Conservation (phyloP, 169 alveolate genomes). For the Plasmodium knowlesi region DNA sequence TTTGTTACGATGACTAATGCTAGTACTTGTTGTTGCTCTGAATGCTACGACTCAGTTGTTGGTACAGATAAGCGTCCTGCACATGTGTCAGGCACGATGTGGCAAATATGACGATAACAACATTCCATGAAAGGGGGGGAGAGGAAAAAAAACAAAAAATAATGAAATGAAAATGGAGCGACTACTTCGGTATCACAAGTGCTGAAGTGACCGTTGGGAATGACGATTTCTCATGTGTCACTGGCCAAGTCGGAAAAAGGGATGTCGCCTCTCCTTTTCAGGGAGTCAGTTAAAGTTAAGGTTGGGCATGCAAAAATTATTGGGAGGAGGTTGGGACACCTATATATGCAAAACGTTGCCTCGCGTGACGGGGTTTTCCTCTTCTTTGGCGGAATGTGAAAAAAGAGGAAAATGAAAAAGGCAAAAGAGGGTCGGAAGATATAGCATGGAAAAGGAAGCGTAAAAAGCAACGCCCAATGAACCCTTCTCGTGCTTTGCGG, state of each 20-base stretch:
- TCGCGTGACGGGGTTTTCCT: not conserved
- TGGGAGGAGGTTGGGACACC: not conserved
- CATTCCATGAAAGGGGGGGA: not conserved
- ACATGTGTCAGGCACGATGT: not conserved
- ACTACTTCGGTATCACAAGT: not conserved
- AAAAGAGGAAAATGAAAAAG: not conserved
- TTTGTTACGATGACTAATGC: not conserved
- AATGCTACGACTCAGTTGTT: not conserved
- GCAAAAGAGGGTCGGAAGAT: not conserved
- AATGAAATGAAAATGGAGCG: not conserved
- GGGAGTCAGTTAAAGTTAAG: not conserved
- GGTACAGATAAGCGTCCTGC: not conserved
- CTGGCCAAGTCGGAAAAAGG: not conserved
- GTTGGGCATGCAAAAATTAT: not conserved
- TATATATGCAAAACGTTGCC: not conserved
- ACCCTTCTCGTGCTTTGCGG: not conserved
- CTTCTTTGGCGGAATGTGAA: not conserved
- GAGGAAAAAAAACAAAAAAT: no score
- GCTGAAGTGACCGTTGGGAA: not conserved
- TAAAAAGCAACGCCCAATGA: not conserved
- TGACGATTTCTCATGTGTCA: not conserved
- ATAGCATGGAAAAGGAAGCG: not conserved
- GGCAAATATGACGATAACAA: not conserved
- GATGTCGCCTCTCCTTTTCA: not conserved
- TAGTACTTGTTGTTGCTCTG: not conserved